Base-by-base conservation (phyloP, 1,139 yeast species). In the Yamadazyma jaroonii region DNA sequence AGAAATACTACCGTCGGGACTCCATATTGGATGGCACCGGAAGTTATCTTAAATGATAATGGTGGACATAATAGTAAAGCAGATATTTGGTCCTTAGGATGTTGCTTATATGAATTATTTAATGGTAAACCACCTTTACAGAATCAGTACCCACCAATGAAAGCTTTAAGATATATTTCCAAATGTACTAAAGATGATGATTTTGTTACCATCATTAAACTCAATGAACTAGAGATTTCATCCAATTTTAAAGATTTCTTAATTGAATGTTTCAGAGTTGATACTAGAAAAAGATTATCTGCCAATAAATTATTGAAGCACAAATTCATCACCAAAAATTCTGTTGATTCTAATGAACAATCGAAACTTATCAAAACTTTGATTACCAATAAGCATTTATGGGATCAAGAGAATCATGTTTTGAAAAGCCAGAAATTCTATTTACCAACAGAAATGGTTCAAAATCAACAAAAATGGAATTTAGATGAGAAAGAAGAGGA, bases 11-110 rank as follows among this genome's bases (percentile, higher is more conserved):
- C 95, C 53, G 98, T 92, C 7, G 98, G 99, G 0, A 92, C 98
- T 0, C 98, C 99, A 1, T 92, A 90, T 57, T 92, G 97, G 94
- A 94, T 94, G 98, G 95, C 97, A 0, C 98, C 98, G 0, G 99
- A 94, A 53, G 95, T 92, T 2, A 84, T 92, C 31, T 65, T 81
- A 51, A 96, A 88, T 56, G 84, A 84, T 38, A 59, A 62, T 31
- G 74, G 73, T 33, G 96, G 92, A 9, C 95, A 94, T 57, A 81
- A 87, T 46, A 85, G 75, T 54, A 77, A 85, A 48, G 96, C 98
- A 1, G 98, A 94, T 58, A 79, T 92, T 3, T 94, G 98, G 98
- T 88, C 96, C 1, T 64, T 94, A 39, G 99, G 98, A 0, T 87
- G 92, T 45, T 87, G 96, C 25, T 84, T 90, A 1, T 84, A 82